phyloP scores from a whole-genome alignment of 2,329 filamentous ascomycete genomes.

The Xylaria sp. region DNA sequence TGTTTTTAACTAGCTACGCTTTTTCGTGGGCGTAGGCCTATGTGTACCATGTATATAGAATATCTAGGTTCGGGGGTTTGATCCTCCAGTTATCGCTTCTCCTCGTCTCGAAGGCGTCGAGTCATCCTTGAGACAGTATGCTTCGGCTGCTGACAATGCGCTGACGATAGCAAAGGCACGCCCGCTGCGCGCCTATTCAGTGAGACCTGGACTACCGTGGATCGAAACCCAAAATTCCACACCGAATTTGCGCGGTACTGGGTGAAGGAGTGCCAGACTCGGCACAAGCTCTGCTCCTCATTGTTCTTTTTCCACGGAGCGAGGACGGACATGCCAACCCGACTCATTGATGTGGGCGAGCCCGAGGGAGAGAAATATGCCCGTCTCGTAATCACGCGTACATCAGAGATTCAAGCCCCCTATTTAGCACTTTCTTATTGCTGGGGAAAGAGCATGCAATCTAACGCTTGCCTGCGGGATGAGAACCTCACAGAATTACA shows the following conservation, averaged over 20 bases:
- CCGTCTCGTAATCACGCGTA: slow-evolving; percentile 18
- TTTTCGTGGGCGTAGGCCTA: neutral
- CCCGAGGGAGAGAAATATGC: neutral
- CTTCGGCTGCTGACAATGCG: no score
- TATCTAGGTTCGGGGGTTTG: no score
- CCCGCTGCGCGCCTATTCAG: neutral
- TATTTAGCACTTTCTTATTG: slow-evolving; percentile 35
- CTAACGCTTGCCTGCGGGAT: slow-evolving; percentile 12
- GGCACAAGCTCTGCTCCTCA: slow-evolving; percentile 1
- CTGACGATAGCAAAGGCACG: slow-evolving; percentile 7
- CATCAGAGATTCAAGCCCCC: slow-evolving; percentile 12
- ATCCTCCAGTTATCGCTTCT: neutral
- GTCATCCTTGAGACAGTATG: neutral
- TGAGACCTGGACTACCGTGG: slow-evolving; percentile 10
- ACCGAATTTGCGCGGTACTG: neutral
- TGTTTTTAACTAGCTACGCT: neutral
- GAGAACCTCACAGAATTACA: slow-evolving; percentile 22
- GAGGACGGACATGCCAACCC: slow-evolving; percentile 16
- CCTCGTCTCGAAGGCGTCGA: neutral
- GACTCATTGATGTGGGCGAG: slow-evolving; percentile 17
- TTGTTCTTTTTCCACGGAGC: neutral
- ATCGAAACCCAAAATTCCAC: slow-evolving; percentile 8
- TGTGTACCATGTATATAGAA: neutral
- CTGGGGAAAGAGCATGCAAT: slow-evolving; percentile 26
- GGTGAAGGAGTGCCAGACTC: neutral